Percentiles rank a stretch among this genome's conserved stretches.
These are phyloP conservation scores for Leccinum aurantiacum DNA, from an alignment of 768 basidiomycete genomes.

Conservation along the genomic window DNA sequence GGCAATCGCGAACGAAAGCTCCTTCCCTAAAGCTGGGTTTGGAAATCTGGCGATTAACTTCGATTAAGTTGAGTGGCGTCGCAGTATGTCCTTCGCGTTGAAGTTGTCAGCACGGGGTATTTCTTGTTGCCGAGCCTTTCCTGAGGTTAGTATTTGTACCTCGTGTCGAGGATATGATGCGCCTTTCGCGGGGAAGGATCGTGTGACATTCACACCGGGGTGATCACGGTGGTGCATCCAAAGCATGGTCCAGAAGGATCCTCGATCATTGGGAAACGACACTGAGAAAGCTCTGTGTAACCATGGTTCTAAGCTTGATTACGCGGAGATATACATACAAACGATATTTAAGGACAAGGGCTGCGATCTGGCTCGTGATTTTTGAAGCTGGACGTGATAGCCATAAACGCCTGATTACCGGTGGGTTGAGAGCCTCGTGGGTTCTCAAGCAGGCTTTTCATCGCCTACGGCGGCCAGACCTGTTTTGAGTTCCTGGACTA, in stretches of 20 bases:
- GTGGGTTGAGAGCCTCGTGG: not conserved
- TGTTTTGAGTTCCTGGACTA: not conserved
- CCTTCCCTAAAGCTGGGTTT: not conserved
- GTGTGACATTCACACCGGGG: not conserved
- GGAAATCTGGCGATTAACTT: constrained; percentile 1
- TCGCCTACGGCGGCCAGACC: constrained; percentile 12
- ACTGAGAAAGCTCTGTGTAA: not conserved
- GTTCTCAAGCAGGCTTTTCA: constrained; percentile 11
- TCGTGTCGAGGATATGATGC: not conserved
- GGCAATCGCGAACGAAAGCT: not conserved
- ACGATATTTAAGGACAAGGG: not conserved
- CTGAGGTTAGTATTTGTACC: not conserved
- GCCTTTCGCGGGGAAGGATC: constrained; percentile 2
- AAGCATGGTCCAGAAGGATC: not conserved
- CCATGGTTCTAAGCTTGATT: not conserved
- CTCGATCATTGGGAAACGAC: constrained; percentile 4
- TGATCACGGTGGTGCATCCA: not conserved
- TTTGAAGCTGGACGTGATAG: constrained; percentile 1
- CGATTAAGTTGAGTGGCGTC: not conserved
- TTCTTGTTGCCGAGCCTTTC: constrained; percentile 10
- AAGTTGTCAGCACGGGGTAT: not conserved
- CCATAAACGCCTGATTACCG: not conserved
- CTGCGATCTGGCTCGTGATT: constrained; percentile 16
- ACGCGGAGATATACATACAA: not conserved
- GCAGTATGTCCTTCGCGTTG: not conserved